Percentiles rank a stretch among this genome's conserved stretches.
Conservation (phyloP, 768 basidiomycete genomes). For the Boletus eberwhitei region DNA sequence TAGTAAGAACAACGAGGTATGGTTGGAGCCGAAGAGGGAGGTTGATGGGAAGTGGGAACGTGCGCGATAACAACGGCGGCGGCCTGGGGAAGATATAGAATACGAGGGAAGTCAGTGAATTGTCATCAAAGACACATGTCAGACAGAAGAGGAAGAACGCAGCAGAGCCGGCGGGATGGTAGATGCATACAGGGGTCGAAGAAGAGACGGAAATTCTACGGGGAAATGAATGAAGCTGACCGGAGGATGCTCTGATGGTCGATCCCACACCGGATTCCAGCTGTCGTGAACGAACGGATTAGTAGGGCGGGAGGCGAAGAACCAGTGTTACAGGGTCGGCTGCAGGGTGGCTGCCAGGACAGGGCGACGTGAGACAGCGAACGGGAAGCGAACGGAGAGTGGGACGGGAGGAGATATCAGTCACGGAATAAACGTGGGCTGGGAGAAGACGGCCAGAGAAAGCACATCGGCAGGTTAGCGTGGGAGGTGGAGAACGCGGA, state of each 20-base stretch:
- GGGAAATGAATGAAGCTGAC: constrained; percentile 28
- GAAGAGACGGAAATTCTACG: constrained; percentile 11
- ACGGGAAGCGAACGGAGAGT: not conserved
- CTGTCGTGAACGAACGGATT: not conserved
- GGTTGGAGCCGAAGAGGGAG: constrained; percentile 7
- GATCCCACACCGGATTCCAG: constrained; percentile 15
- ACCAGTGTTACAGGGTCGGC: not conserved
- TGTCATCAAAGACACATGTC: constrained; percentile 14
- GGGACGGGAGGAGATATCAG: constrained; percentile 5
- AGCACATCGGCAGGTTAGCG: constrained; percentile 7
- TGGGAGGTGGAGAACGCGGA: constrained; percentile 15
- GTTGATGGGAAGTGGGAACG: constrained; percentile 16
- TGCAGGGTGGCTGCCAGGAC: not conserved
- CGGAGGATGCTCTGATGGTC: constrained; percentile 20
- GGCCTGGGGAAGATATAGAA: constrained; percentile 15
- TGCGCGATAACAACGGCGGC: constrained; percentile 14
- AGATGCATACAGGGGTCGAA: not conserved
- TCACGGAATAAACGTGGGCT: constrained; percentile 24
- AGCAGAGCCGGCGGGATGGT: constrained; percentile 1
- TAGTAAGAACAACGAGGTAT: constrained; percentile 12
- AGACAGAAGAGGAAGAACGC: constrained; percentile 9
- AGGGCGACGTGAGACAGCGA: not conserved
- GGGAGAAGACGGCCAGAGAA: constrained; percentile 1
- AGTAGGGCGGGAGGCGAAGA: not conserved
- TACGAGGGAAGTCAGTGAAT: constrained; percentile 7